Evolutionary conservation across 208 protist species (phyloP).

Genomic region (Trypanosomatidae sp.): DNA sequence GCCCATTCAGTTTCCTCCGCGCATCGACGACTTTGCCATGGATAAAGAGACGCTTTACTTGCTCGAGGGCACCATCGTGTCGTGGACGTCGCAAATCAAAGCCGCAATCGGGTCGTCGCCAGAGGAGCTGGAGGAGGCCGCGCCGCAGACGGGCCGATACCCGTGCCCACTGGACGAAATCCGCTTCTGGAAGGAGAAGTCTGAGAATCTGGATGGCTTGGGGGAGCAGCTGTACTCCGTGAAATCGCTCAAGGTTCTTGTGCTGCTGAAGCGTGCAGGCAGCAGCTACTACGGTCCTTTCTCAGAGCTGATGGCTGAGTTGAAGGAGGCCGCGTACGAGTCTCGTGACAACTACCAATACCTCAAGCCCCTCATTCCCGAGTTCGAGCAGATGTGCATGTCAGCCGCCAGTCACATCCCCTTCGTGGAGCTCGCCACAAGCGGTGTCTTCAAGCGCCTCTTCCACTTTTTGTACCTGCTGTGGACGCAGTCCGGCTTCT

Average conservation of each 20-base stretch:
- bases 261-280: constrained; percentile 89
- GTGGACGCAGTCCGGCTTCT: constrained; percentile 94
- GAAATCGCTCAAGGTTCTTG: constrained; percentile 91
- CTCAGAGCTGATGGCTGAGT: constrained; percentile 85
- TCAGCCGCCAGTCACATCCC: constrained; percentile 48
- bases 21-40: constrained; percentile 73
- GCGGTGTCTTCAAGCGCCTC: constrained; percentile 84
- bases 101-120: constrained; percentile 85
- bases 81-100: constrained; percentile 93
- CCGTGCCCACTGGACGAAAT: constrained; percentile 94
- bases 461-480: constrained; percentile 94
- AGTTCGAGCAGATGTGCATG: constrained; percentile 86
- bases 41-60: constrained; percentile 92
- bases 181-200: constrained; percentile 95
- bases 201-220: constrained; percentile 91
- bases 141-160: constrained; percentile 57
- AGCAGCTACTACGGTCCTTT: constrained; percentile 92
- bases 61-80: constrained; percentile 92
- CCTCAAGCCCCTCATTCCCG: constrained; percentile 83
- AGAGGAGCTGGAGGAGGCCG: constrained; percentile 79
- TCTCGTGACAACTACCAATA: constrained; percentile 92
- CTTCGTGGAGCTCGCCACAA: constrained; percentile 79
- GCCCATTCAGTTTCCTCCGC: constrained; percentile 76
- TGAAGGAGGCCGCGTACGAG: constrained; percentile 86
- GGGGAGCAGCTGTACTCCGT: constrained; percentile 94